Base-by-base conservation (phyloP, 768 basidiomycete genomes). In the Russula emetica region DNA sequence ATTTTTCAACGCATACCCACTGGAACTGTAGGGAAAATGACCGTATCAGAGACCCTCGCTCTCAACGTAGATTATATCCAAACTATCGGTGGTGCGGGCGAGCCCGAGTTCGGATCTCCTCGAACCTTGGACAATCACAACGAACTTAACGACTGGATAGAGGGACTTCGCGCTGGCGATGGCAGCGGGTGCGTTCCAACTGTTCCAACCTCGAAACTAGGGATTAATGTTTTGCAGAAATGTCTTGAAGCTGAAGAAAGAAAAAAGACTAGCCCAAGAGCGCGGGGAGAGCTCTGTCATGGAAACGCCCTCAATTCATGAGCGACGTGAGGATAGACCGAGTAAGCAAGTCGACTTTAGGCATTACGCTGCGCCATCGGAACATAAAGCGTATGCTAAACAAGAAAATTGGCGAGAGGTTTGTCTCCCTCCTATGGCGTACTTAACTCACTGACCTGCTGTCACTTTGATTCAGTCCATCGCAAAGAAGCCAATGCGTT, bases 171-270 rank as follows among this genome's bases (percentile, higher is more conserved):
- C 58, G 72, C 78, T 51, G 77, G 79, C 42, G 86, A 85, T 40
- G 84, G 85, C 51, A 83, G 77, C 66, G 85, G 85, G 87, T 87
- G 71, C 73, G 83, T 78, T 40, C 50, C 42, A 50, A 26, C 32
- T 55, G 49, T 61, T 63, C 66, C 9, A 13, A 28, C 55, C 60
- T 32, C 0, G 52, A 47, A 32, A 28, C 18, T 11, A 45, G 59
- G 55, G 57, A 67, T 18, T 61, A 24, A 56, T 26, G 40, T 38
- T 36, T 34, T 34, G 6, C 57, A 82, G 79, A 34, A 81, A 82
- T 63, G 64, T 79, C 30, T 71, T 81, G 49, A 85, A 79, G 74
- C 68, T 82, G 42, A 74, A 74, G 62, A 82, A 80, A 65, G 71
- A 76, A 61, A 73, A 73, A 54, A 63, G 20, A 18, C 30, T 66